Percentiles rank a stretch among this genome's conserved stretches.
Conservation (phyloP, 768 basidiomycete species). For the Mycena capillaripes region DNA sequence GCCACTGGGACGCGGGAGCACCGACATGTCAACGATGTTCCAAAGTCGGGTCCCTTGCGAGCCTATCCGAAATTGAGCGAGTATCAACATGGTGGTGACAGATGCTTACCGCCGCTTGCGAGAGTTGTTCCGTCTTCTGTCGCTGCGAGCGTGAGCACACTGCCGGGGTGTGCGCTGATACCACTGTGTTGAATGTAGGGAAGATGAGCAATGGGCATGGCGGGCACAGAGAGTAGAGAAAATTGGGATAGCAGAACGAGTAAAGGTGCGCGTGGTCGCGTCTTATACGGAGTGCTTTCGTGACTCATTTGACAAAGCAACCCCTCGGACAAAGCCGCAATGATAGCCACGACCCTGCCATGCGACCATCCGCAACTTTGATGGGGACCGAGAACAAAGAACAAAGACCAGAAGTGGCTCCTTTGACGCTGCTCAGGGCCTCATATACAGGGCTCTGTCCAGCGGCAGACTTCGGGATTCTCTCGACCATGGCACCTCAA, state of each 20-base stretch:
- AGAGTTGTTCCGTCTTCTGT: conserved; percentile 1
- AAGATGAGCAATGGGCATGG: conserved; percentile 14
- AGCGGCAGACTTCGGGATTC: not conserved
- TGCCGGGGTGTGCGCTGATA: not conserved
- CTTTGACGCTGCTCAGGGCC: not conserved
- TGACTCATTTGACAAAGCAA: conserved; percentile 11
- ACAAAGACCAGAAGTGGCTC: not conserved
- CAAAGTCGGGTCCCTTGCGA: not conserved
- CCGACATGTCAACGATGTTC: not conserved
- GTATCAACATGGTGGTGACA: not conserved
- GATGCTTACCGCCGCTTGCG: not conserved
- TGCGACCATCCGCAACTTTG: not conserved
- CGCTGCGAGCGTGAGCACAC: not conserved
- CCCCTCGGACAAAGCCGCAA: not conserved
- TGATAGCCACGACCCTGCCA: too few relatives aligned
- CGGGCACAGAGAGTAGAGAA: not conserved
- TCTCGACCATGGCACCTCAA: not conserved
- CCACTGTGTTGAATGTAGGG: not conserved
- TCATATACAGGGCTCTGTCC: not conserved
- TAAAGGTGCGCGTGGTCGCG: not conserved
- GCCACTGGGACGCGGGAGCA: not conserved
- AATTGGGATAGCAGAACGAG: not conserved
- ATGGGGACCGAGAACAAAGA: conserved; percentile 12
- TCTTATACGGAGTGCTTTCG: not conserved
- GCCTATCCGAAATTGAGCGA: not conserved